These are phyloP conservation scores for Amborella trichopoda DNA, from an alignment of 164 flowering plant species.

Conservation along the genomic window DNA sequence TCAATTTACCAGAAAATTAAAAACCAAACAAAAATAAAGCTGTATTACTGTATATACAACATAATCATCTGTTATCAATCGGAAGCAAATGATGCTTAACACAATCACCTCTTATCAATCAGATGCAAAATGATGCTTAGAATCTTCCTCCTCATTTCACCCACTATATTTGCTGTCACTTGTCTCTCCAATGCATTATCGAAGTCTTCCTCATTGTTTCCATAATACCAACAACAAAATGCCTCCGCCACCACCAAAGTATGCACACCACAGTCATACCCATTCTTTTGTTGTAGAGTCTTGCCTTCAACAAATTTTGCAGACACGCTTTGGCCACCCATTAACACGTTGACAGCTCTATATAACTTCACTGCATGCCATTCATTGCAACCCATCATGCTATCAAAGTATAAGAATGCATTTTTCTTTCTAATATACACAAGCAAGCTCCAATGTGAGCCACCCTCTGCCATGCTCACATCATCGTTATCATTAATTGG, in stretches of 20 bases:
- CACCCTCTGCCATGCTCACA: slow-evolving; percentile 56
- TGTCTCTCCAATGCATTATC: slow-evolving; percentile 17
- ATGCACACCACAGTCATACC: slow-evolving; percentile 71
- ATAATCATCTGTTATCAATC: too few species aligned
- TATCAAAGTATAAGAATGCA: slow-evolving; percentile 67
- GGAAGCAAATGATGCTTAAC: too few species aligned
- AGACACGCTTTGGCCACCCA: slow-evolving; percentile 15
- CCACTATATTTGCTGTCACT: slow-evolving; percentile 27
- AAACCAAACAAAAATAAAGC: too few species aligned
- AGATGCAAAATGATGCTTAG: slow-evolving; percentile 24
- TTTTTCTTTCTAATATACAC: slow-evolving; percentile 36
- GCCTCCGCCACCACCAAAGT: slow-evolving; percentile 41
- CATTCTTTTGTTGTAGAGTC: slow-evolving; percentile 53
- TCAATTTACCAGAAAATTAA: too few species aligned
- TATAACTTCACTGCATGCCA: slow-evolving; percentile 34
- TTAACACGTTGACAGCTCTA: slow-evolving; percentile 19
- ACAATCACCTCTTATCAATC: too few species aligned
- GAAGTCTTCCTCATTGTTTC: slow-evolving; percentile 6
- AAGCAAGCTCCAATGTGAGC: slow-evolving; percentile 86
- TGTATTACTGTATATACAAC: too few species aligned
- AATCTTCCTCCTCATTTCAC: slow-evolving; percentile 32
- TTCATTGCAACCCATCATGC: slow-evolving; percentile 28
- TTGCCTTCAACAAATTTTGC: slow-evolving; percentile 20
- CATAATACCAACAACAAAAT: slow-evolving; percentile 39
- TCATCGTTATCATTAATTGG: slow-evolving; percentile 62